Conservation (phyloP, 768 basidiomycete genomes). For the Hericium coralloides region DNA sequence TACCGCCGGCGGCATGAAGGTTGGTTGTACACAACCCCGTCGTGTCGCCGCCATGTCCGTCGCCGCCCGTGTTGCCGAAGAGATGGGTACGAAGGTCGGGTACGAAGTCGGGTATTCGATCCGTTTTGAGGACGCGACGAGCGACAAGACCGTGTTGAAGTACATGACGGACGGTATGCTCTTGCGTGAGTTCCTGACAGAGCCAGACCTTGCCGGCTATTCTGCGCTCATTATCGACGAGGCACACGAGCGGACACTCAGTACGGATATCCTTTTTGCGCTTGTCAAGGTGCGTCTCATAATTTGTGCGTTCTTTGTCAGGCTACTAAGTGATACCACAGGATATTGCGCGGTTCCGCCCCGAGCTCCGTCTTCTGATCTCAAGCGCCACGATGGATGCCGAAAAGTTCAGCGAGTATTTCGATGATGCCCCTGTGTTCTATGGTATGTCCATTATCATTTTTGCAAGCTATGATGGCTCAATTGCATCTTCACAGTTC, state of each 20-base stretch:
- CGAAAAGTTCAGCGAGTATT: constrained; percentile 96
- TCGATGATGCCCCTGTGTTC: constrained; percentile 93
- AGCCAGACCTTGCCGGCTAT: constrained; percentile 93
- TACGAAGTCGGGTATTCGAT: constrained; percentile 99
- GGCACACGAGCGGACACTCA: constrained; percentile 94
- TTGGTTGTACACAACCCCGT: constrained; percentile 96
- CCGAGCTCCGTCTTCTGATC: constrained; percentile 87
- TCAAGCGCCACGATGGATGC: constrained; percentile 97
- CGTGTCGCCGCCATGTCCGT: constrained; percentile 99
- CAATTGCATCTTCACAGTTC: constrained; percentile 43
- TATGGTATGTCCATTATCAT: constrained; percentile 46
- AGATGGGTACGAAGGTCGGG: constrained; percentile 95
- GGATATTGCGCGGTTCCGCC: constrained; percentile 96
- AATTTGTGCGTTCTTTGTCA: constrained; percentile 10
- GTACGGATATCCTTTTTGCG: constrained; percentile 97
- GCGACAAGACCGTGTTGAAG: constrained; percentile 97
- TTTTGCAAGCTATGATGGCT: background rate
- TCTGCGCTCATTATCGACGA: constrained; percentile 96
- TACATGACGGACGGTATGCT: constrained; percentile 99
- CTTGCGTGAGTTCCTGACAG: constrained; percentile 91
- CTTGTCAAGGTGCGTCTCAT: constrained; percentile 82
- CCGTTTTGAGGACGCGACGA: constrained; percentile 98
- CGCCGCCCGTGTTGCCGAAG: constrained; percentile 96
- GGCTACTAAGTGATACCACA: constrained; percentile 28
- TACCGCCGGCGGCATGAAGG: constrained; percentile 76